phyloP scores from a whole-genome alignment of 2,329 filamentous ascomycete genomes.

The Xylariomycetidae sp. region DNA sequence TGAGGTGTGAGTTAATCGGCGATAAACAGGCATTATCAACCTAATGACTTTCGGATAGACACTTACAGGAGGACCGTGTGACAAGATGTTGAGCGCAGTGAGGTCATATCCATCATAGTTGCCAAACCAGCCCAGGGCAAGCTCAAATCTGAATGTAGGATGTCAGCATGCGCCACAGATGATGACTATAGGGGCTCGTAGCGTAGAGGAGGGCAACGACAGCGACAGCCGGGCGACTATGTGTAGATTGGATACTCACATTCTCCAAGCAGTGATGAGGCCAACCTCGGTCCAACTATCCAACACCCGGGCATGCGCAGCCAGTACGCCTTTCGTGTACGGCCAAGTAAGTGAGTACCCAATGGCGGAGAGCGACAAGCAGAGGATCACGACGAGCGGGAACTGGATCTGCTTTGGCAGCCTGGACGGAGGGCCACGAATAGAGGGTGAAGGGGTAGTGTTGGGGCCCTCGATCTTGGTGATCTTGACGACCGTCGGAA shows the following conservation, averaged over 20 bases:
- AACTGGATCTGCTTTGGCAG: constrained; percentile 45
- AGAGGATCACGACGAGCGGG: constrained; percentile 48
- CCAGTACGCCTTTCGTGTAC: constrained; percentile 61
- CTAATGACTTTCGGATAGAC: too few relatives aligned
- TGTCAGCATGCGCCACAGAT: constrained; percentile 32
- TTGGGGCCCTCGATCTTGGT: constrained; percentile 21
- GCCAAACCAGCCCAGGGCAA: constrained; percentile 68
- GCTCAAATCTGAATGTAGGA: constrained; percentile 56
- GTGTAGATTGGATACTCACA: constrained; percentile 37
- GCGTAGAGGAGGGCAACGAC: not conserved
- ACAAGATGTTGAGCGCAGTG: constrained; percentile 61
- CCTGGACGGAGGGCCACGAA: constrained; percentile 25
- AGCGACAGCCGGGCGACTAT: not conserved
- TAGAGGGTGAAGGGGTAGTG: constrained; percentile 3
- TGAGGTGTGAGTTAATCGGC: too few relatives aligned
- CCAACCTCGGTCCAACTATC: constrained; percentile 59
- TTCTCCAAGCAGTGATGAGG: constrained; percentile 47
- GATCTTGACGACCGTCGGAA: constrained; percentile 18
- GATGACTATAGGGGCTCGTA: not conserved
- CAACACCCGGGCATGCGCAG: constrained; percentile 58
- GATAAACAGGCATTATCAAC: too few relatives aligned
- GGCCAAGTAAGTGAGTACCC: constrained; percentile 60
- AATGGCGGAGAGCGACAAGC: constrained; percentile 57
- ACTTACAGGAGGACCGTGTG: constrained; percentile 68
- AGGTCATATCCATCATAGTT: constrained; percentile 71